Evolutionary conservation across 2,329 filamentous ascomycete genomes (phyloP).

Genomic region (Zarea fungicola): DNA sequence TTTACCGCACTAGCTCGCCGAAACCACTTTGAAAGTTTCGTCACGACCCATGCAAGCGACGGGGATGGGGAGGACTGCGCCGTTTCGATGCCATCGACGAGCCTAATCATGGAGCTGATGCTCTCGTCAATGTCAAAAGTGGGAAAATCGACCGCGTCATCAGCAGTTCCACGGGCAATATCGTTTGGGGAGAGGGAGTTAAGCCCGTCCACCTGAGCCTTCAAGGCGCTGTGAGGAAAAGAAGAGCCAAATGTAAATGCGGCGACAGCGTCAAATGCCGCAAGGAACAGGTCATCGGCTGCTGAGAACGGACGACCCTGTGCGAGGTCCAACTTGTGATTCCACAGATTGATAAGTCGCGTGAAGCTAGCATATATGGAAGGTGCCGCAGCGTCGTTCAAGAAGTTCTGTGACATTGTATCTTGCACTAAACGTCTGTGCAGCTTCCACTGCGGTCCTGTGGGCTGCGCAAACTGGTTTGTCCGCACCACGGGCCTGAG

Average conservation of each 20-base stretch:
- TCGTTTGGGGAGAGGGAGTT: no score
- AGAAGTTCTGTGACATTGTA: constrained; percentile 32
- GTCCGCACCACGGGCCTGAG: constrained; percentile 14
- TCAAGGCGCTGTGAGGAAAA: constrained; percentile 17
- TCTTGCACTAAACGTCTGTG: constrained; percentile 31
- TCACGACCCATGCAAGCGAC: no score
- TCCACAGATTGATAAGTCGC: constrained; percentile 30
- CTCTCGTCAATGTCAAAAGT: no score
- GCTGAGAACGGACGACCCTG: constrained; percentile 27
- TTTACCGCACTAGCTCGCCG: no score
- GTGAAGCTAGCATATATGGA: constrained; percentile 27
- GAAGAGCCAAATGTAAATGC: constrained; percentile 29
- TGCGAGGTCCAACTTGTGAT: constrained; percentile 24
- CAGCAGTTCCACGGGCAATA: no score
- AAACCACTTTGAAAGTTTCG: no score
- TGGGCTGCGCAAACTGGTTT: constrained; percentile 29
- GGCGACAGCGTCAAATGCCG: constrained; percentile 31
- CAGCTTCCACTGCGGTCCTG: constrained; percentile 26
- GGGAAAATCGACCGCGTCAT: no score
- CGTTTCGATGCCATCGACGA: no score
- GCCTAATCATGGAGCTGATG: no score
- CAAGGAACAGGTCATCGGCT: constrained; percentile 26
- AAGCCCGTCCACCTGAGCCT: not conserved
- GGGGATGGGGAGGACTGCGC: no score
- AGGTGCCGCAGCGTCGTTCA: constrained; percentile 30